A percentile compares a stretch with the other conserved stretches of the same genome.
Conservation (phyloP, 83 land plant genomes). For the Isoetes engelmannii region DNA sequence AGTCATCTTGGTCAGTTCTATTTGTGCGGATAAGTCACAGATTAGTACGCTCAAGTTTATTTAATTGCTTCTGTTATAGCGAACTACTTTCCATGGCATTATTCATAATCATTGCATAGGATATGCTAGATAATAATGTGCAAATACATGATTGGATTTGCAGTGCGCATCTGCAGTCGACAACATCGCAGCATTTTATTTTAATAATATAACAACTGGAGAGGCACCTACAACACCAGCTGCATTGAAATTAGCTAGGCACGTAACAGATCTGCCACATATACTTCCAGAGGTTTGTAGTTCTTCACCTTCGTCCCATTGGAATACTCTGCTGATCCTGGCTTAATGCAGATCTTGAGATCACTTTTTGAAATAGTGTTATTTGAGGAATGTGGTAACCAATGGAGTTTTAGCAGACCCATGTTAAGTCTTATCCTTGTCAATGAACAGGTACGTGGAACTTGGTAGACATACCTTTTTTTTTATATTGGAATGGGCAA, state of each 20-base stretch:
- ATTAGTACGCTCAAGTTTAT: too few relatives aligned
- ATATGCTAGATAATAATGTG: not conserved
- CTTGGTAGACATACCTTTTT: not conserved
- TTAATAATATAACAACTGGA: constrained; percentile 76
- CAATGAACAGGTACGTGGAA: constrained; percentile 63
- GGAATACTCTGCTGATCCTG: not conserved
- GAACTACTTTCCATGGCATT: not conserved
- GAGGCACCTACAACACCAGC: constrained; percentile 62
- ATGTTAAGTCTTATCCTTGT: constrained; percentile 80
- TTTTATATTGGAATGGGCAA: not conserved
- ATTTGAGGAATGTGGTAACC: constrained; percentile 84
- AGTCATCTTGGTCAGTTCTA: too few relatives aligned
- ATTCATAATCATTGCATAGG: not conserved
- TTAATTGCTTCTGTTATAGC: not conserved
- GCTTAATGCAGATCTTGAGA: constrained; percentile 56
- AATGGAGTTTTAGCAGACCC: constrained; percentile 93
- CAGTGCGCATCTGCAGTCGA: constrained; percentile 95
- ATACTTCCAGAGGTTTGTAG: constrained; percentile 68
- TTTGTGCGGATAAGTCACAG: too few relatives aligned
- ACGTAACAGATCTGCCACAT: constrained; percentile 71
- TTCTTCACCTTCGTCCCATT: not conserved
- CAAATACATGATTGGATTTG: constrained; percentile 11
- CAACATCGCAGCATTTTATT: constrained; percentile 75
- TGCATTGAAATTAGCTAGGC: constrained; percentile 73
- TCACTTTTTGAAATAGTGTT: constrained; percentile 86